These are phyloP conservation scores for Pseudotsuga menziesii DNA, from an alignment of 75 land plant species.

Conservation along the genomic window DNA sequence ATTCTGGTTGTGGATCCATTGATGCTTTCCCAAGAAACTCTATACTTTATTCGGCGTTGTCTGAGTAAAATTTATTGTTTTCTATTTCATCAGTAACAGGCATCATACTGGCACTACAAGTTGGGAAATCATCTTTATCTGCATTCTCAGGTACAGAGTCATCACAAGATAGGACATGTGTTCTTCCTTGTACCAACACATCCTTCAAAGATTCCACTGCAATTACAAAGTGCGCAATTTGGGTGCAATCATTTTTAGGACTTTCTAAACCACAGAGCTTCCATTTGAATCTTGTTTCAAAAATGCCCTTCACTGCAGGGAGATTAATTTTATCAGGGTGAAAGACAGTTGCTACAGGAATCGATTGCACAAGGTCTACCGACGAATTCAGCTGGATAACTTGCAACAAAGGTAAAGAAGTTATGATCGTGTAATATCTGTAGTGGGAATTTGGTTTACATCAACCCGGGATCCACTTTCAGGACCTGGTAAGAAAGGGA, in stretches of 20 bases:
- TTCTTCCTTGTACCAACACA: neutral
- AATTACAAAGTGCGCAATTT: neutral
- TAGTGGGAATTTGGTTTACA: constrained; percentile 41
- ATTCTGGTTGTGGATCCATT: neutral
- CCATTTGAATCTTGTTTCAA: constrained; percentile 4
- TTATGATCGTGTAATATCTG: constrained; percentile 21
- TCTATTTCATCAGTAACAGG: neutral
- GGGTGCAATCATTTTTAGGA: neutral
- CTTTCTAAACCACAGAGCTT: neutral
- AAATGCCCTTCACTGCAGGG: neutral
- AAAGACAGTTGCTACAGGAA: neutral
- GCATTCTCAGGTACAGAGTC: neutral
- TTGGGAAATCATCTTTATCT: neutral
- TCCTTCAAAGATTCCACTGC: neutral
- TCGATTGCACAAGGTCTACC: neutral
- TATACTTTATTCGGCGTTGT: neutral
- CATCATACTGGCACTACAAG: neutral
- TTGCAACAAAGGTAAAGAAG: constrained; percentile 24
- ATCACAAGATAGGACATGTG: neutral
- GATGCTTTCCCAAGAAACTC: neutral
- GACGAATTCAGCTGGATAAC: constrained; percentile 43
- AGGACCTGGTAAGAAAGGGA: constrained; percentile 59
- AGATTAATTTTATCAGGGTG: constrained; percentile 9
- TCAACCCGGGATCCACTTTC: constrained; percentile 51
- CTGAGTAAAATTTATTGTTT: neutral